These are phyloP conservation scores for Cryptococcus neoformans DNA, from an alignment of 1,284 basidiomycete species.

Conservation along the genomic window DNA sequence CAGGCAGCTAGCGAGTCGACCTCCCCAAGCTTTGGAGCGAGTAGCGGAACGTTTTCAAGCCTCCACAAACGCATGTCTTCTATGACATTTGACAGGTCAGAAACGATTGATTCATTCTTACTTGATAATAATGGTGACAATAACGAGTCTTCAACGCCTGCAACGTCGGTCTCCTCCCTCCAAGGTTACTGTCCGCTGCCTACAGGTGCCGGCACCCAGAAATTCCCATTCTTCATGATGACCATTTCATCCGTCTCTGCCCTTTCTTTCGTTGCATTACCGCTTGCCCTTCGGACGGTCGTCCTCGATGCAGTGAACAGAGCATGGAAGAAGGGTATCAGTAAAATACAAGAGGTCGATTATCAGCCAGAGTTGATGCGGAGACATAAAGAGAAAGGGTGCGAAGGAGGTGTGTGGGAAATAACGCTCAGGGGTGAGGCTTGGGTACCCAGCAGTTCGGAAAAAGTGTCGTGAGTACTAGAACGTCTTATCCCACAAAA, in stretches of 20 bases:
- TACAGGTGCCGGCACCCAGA: constrained; percentile 5
- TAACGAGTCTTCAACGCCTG: constrained; percentile 19
- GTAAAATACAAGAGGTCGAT: constrained; percentile 31
- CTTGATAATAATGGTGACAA: constrained; percentile 11
- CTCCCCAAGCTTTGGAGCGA: background rate
- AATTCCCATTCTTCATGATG: constrained; percentile 44
- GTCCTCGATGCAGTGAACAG: constrained; percentile 33
- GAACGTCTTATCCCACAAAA: background rate
- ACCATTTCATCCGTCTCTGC: constrained; percentile 37
- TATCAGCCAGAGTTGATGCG: constrained; percentile 41
- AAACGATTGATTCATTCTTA: constrained; percentile 26
- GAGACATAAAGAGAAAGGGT: constrained; percentile 39
- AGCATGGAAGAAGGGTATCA: constrained; percentile 38
- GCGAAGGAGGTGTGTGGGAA: constrained; percentile 47
- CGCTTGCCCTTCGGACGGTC: constrained; percentile 22
- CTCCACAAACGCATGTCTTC: constrained; percentile 18
- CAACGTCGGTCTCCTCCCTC: constrained; percentile 29
- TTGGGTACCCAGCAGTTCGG: constrained; percentile 38
- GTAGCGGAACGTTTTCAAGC: constrained; percentile 1
- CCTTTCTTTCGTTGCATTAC: constrained; percentile 42
- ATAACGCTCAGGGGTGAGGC: constrained; percentile 36
- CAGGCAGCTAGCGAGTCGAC: constrained; percentile 4
- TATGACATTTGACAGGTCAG: constrained; percentile 23
- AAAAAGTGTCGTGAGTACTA: constrained; percentile 42
- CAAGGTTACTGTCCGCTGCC: constrained; percentile 36